phyloP scores from a whole-genome alignment of 495 filamentous ascomycete species.

The Xylaria venustula region DNA sequence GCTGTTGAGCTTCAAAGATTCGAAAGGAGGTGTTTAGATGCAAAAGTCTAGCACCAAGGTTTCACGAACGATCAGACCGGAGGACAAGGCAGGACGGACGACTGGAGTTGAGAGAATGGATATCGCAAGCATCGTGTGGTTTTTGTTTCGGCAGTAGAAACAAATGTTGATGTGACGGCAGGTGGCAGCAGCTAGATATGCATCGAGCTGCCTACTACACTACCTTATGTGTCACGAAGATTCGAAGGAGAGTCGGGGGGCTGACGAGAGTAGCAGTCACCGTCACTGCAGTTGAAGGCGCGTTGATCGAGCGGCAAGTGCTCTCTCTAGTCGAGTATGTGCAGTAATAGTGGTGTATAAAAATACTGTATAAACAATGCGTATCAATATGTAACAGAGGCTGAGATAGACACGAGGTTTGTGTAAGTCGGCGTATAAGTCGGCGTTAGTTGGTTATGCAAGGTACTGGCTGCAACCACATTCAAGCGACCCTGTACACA shows the following conservation, averaged over 20 bases:
- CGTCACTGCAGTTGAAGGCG: constrained; percentile 2
- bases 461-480: constrained; percentile 32
- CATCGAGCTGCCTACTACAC: constrained; percentile 33
- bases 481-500: constrained; percentile 16
- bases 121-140: constrained; percentile 54
- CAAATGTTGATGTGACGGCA: constrained; percentile 29
- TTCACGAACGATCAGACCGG: constrained; percentile 56
- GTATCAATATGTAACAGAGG: too few relatives aligned
- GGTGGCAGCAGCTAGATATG: constrained; percentile 38
- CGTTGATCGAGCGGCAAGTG: neutral
- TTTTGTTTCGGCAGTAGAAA: constrained; percentile 35
- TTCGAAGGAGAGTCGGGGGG: neutral
- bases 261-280: neutral
- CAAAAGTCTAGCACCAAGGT: constrained; percentile 38
- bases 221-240: constrained; percentile 29
- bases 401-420: too few relatives aligned
- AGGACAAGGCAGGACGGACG: constrained; percentile 55
- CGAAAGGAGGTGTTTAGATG: constrained; percentile 47
- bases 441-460: constrained; percentile 27
- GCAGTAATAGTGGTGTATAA: too few relatives aligned
- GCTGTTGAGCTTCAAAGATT: constrained; percentile 34
- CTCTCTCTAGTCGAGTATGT: neutral
- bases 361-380: too few relatives aligned
- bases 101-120: constrained; percentile 47
- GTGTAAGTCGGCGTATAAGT: neutral